Conservation (phyloP, 2,329 filamentous ascomycete species). For the Penicillium rolfsii region DNA sequence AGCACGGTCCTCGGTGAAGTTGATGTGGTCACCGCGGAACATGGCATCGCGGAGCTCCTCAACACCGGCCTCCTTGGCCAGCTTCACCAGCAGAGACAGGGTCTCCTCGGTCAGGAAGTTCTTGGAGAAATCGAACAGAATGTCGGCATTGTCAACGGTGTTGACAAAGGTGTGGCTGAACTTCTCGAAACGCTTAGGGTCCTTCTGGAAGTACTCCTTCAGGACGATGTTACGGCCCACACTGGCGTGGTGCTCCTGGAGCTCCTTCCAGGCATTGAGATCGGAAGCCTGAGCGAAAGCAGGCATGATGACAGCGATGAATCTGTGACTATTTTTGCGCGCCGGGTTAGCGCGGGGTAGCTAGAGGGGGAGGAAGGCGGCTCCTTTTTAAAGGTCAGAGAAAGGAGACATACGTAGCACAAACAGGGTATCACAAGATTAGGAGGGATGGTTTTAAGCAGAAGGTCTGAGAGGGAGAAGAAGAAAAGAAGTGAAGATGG, state of each 20-base stretch:
- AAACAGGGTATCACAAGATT: constrained; percentile 18
- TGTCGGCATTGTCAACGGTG: constrained; percentile 76
- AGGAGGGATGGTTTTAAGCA: not conserved
- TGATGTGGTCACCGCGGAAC: constrained; percentile 98
- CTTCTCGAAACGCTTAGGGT: constrained; percentile 85
- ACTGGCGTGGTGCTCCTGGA: constrained; percentile 85
- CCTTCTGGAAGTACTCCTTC: constrained; percentile 88
- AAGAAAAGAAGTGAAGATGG: constrained; percentile 21
- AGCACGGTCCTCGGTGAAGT: constrained; percentile 96
- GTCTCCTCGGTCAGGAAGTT: constrained; percentile 97
- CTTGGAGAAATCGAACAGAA: constrained; percentile 98
- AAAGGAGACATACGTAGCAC: constrained; percentile 7
- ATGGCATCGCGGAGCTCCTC: constrained; percentile 95
- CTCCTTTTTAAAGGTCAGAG: not conserved
- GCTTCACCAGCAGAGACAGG: constrained; percentile 79
- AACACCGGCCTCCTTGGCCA: constrained; percentile 86
- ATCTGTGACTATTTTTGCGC: constrained; percentile 13
- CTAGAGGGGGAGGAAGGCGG: constrained; percentile 1
- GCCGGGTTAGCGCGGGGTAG: constrained; percentile 36
- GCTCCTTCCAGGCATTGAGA: constrained; percentile 83
- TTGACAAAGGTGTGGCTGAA: constrained; percentile 85
- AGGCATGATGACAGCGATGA: constrained; percentile 37
- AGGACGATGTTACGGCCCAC: constrained; percentile 88
- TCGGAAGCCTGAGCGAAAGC: constrained; percentile 73
- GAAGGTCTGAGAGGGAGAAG: constrained; percentile 1